Percentiles rank a stretch among this genome's conserved stretches.
These are phyloP conservation scores for Diospyros lotus DNA, from an alignment of 148 eudicot genomes.

Conservation along the genomic window DNA sequence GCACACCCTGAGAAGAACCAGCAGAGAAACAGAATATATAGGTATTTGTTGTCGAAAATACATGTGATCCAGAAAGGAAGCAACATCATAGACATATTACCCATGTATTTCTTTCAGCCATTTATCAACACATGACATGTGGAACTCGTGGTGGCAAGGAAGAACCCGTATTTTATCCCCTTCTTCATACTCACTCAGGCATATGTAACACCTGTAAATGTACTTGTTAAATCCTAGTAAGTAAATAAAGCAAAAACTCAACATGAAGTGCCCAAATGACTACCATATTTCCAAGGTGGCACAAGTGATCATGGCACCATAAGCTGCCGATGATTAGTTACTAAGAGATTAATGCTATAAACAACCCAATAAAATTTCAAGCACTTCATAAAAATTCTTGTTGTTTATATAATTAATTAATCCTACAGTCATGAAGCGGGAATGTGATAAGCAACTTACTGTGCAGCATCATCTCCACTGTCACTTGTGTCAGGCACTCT, in stretches of 20 bases:
- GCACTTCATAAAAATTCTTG: too few relatives aligned
- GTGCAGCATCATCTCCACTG: slow-evolving; percentile 47
- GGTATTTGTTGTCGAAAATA: neutral
- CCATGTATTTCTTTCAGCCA: slow-evolving; percentile 89
- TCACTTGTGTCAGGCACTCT: slow-evolving; percentile 32
- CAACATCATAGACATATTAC: slow-evolving; percentile 22
- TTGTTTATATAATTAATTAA: too few relatives aligned
- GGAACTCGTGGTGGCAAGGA: slow-evolving; percentile 70
- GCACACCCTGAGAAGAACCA: slow-evolving; percentile 48
- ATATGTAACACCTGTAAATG: neutral
- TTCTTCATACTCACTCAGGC: slow-evolving; percentile 45
- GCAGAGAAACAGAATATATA: neutral
- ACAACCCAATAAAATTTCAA: too few relatives aligned
- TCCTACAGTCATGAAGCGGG: too few relatives aligned
- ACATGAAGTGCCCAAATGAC: neutral
- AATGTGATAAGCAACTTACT: slow-evolving; percentile 40
- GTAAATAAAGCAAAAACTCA: neutral
- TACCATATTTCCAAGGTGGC: neutral
- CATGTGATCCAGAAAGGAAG: neutral
- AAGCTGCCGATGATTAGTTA: too few relatives aligned
- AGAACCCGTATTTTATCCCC: slow-evolving; percentile 72
- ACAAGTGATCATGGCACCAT: neutral
- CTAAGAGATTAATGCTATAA: too few relatives aligned
- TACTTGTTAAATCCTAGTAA: neutral
- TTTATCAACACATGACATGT: slow-evolving; percentile 71